Base-by-base conservation (phyloP, 495 filamentous ascomycete species). In the Penicillium paradoxum region DNA sequence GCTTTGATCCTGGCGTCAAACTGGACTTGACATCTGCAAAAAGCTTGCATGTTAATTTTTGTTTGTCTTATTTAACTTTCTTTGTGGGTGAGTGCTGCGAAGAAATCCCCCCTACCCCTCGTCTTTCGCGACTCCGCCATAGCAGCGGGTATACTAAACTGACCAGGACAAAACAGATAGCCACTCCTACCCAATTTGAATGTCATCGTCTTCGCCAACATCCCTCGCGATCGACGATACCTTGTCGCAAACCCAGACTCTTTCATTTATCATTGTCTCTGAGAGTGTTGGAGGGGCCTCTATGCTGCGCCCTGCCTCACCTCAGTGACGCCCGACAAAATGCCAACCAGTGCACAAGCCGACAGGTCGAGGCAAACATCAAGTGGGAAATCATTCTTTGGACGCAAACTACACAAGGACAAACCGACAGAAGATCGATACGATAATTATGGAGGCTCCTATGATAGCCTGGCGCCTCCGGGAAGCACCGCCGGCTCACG, bases 331-430 rank as follows among this genome's bases (percentile, higher is more conserved):
- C 59, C 49, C 66, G 68, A 64, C 66, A 74, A 71, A 51, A 80
- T 80, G 77, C 76, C 78, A 63, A 60, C 72, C 58, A 73, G 71
- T 68, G 82, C 81, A 74, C 79, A 85, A 56, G 75, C 83, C 73
- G 85, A 90, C 74, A 91, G 92, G 73, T 79, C 85, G 51, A 81
- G 89, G 66, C 87, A 91, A 75, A 88, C 87, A 45, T 91, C 89
- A 47, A 83, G 83, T 59, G 86, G 87, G 56, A 91, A 91, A 73
- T 90, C 87, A 45, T 92, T 96, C 77, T 93, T 93, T 68, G 83
- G 87, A 55, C 81, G 85, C 66, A 89, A 82, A 62, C 60, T 81
- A 57, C 74, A 90, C 69, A 89, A 89, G 67, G 89, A 90, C 57
- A 88, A 82, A 64, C 74, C 78, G 59, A 75, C 68, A 53, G 78